phyloP scores from a whole-genome alignment of 345 rosid genomes.

The Cardiospermum halicacabum region DNA sequence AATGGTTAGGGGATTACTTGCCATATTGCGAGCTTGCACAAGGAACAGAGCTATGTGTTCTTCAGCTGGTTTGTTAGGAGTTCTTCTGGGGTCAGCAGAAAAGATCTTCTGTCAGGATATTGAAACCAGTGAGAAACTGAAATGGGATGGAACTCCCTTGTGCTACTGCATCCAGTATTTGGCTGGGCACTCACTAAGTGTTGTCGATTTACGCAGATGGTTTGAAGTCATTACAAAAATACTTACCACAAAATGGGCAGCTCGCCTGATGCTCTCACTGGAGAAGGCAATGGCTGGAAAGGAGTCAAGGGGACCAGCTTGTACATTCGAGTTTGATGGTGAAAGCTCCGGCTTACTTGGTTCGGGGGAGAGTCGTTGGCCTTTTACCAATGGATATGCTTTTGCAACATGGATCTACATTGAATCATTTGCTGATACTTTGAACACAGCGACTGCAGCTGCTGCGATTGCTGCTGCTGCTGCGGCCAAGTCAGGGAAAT shows the following conservation, averaged over 20 bases:
- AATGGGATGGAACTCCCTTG: slow-evolving; percentile 76
- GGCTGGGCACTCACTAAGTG: slow-evolving; percentile 89
- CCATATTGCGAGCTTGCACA: slow-evolving; percentile 89
- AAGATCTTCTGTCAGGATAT: slow-evolving; percentile 62
- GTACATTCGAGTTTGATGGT: slow-evolving; percentile 97
- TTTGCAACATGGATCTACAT: slow-evolving; percentile 97
- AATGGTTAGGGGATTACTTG: slow-evolving; percentile 93
- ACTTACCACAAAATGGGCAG: slow-evolving; percentile 64
- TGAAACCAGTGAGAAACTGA: slow-evolving; percentile 35
- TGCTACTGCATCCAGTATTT: slow-evolving; percentile 81
- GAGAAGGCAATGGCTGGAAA: slow-evolving; percentile 92
- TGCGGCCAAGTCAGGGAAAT: slow-evolving; percentile 95
- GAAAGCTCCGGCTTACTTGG: slow-evolving; percentile 99
- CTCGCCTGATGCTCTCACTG: slow-evolving; percentile 63
- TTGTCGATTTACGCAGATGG: slow-evolving; percentile 77
- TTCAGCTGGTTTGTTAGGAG: slow-evolving; percentile 80
- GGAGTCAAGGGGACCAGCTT: slow-evolving; percentile 92
- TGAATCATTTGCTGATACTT: slow-evolving; percentile 98
- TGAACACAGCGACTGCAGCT: slow-evolving; percentile 94
- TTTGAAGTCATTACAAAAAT: slow-evolving; percentile 62
- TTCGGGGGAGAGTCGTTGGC: slow-evolving; percentile 99
- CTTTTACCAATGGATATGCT: slow-evolving; percentile 87
- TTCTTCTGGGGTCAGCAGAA: slow-evolving; percentile 83
- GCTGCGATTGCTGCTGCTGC: slow-evolving; percentile 99
- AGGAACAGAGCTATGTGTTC: slow-evolving; percentile 99